Conservation (phyloP, 352 stramenopile species). For the Phytophthora fragariaefolia region DNA sequence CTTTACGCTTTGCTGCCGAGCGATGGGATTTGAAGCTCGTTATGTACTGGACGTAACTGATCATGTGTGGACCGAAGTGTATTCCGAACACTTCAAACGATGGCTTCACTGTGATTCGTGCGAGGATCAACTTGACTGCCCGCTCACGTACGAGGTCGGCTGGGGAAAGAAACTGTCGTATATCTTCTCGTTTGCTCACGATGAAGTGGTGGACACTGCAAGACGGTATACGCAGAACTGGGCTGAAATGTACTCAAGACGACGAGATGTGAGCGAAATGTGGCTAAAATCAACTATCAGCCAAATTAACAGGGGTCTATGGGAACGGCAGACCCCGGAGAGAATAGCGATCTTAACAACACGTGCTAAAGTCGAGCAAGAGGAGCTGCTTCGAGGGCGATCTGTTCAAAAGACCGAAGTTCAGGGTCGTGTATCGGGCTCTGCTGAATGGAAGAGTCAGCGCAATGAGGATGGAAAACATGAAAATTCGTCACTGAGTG, state of each 20-base stretch:
- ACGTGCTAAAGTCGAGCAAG: conserved; percentile 47
- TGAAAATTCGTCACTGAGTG: not conserved
- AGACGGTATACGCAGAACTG: conserved; percentile 79
- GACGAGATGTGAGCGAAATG: conserved; percentile 68
- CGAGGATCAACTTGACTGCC: conserved; percentile 93
- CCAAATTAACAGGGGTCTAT: conserved; percentile 56
- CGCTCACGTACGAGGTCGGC: conserved; percentile 95
- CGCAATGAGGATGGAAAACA: conserved; percentile 69
- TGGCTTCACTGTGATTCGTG: conserved; percentile 96
- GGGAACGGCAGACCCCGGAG: conserved; percentile 34
- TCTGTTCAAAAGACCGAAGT: conserved; percentile 52
- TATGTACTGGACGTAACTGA: conserved; percentile 96
- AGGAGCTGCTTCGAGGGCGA: conserved; percentile 51
- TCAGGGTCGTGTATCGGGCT: conserved; percentile 80
- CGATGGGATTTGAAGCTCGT: conserved; percentile 91
- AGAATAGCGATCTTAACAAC: conserved; percentile 44
- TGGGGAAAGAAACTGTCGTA: conserved; percentile 96
- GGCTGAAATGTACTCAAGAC: conserved; percentile 64
- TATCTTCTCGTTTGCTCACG: conserved; percentile 88
- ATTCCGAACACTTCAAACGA: conserved; percentile 69
- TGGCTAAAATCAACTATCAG: conserved; percentile 64
- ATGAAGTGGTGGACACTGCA: conserved; percentile 93
- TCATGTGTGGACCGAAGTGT: conserved; percentile 96
- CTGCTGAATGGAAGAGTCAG: conserved; percentile 77
- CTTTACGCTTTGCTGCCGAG: conserved; percentile 91